These are phyloP conservation scores for Mortierella alpina DNA, from an alignment of 192 early-diverging fungal species.

Conservation along the genomic window DNA sequence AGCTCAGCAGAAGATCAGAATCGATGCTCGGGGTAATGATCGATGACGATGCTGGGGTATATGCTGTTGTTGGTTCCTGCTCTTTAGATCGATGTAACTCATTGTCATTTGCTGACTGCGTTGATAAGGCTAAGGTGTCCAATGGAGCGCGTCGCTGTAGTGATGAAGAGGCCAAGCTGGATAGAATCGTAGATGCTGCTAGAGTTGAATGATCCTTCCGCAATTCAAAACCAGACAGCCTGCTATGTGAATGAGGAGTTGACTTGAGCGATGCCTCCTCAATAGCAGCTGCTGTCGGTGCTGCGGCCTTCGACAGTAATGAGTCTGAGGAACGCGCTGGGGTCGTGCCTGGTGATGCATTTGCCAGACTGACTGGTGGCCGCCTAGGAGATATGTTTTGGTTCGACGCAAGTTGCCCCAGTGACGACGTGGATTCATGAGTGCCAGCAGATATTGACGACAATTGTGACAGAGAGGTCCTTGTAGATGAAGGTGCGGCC, in stretches of 20 bases:
- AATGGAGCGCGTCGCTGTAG: neutral
- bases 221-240: too few species aligned
- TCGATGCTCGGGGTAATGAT: neutral
- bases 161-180: conserved; percentile 1
- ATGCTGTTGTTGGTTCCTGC: too few species aligned
- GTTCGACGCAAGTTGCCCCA: conserved; percentile 1
- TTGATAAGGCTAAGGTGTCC: neutral
- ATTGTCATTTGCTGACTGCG: neutral
- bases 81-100: neutral
- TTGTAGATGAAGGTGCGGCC: neutral
- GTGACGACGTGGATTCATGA: conserved; percentile 3
- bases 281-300: too few species aligned
- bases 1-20: neutral
- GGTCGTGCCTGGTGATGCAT: neutral
- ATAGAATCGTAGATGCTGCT: conserved; percentile 7
- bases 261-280: too few species aligned
- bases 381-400: neutral
- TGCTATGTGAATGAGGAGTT: too few species aligned
- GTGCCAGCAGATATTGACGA: neutral
- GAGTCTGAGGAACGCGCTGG: neutral
- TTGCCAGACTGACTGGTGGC: conserved; percentile 9
- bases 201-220: too few species aligned
- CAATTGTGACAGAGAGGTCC: neutral
- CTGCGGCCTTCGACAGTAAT: too few species aligned
- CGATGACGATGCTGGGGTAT: neutral